These are phyloP conservation scores for Litchi chinensis DNA, from an alignment of 345 rosid genomes.

Conservation along the genomic window DNA sequence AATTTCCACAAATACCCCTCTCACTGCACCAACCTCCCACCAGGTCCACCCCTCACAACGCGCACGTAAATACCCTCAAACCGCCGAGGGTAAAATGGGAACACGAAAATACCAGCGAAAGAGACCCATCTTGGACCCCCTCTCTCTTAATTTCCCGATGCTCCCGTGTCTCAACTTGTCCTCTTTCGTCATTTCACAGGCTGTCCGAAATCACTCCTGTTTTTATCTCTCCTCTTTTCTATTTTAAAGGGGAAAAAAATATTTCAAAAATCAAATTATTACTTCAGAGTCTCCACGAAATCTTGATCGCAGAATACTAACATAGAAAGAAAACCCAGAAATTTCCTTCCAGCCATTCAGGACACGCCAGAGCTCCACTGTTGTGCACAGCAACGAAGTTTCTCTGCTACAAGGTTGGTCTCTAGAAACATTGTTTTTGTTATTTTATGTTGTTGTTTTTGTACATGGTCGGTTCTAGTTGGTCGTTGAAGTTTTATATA, in stretches of 20 bases:
- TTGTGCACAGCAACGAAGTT: neutral
- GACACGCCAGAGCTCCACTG: neutral
- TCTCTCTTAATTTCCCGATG: constrained; percentile 35
- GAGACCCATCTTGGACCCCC: neutral
- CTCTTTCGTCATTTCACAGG: constrained; percentile 29
- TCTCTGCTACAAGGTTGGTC: neutral
- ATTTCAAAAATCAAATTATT: neutral
- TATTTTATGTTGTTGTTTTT: neutral
- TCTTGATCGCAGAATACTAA: neutral
- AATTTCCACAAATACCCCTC: constrained; percentile 29
- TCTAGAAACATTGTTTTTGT: neutral
- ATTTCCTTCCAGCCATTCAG: neutral
- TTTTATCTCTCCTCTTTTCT: constrained; percentile 18
- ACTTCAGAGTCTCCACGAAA: neutral
- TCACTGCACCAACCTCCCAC: neutral
- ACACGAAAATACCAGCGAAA: neutral
- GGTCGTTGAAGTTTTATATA: neutral
- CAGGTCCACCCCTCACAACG: neutral
- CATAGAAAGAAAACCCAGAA: neutral
- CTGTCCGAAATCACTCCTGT: neutral
- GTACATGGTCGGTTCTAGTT: neutral
- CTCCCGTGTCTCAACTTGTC: constrained; percentile 22
- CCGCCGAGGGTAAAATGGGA: neutral
- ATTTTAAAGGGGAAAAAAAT: no score
- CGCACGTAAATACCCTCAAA: neutral